Percentiles rank a stretch among this genome's conserved stretches.
These are phyloP conservation scores for Eutrema salsugineum DNA, from an alignment of 441 rosid species.

Conservation along the genomic window DNA sequence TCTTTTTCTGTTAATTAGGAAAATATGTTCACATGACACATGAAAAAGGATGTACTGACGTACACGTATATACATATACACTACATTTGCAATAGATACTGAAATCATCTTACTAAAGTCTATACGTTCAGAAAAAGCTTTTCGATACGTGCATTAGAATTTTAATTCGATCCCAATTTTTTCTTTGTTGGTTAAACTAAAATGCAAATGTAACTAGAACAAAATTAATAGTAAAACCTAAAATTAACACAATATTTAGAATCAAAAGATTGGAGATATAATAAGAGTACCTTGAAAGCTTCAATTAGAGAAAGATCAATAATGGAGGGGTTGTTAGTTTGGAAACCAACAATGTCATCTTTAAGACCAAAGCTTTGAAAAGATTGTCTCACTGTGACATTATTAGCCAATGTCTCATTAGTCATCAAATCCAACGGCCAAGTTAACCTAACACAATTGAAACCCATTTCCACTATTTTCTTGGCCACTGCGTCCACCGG, in stretches of 20 bases:
- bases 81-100: not conserved
- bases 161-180: not conserved
- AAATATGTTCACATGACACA: slow-evolving; percentile 13
- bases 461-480: slow-evolving; percentile 53
- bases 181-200: not conserved
- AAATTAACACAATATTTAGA: not conserved
- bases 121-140: not conserved
- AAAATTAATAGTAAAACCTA: not conserved
- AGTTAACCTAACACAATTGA: slow-evolving; percentile 84
- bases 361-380: slow-evolving; percentile 58
- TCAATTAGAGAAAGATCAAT: slow-evolving; percentile 65
- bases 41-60: slow-evolving; percentile 11
- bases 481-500: slow-evolving; percentile 48
- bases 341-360: slow-evolving; percentile 61
- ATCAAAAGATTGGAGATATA: not conserved
- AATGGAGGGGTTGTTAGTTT: slow-evolving; percentile 72
- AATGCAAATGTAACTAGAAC: not conserved
- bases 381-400: slow-evolving; percentile 66
- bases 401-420: slow-evolving; percentile 51
- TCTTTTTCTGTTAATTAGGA: not conserved
- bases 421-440: slow-evolving; percentile 79
- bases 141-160: not conserved
- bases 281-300: slow-evolving; percentile 66
- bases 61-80: slow-evolving; percentile 1
- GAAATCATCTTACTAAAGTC: not conserved